These are phyloP conservation scores for Nectriaceae sp. DNA, from an alignment of 2,329 filamentous ascomycete species.

Conservation along the genomic window DNA sequence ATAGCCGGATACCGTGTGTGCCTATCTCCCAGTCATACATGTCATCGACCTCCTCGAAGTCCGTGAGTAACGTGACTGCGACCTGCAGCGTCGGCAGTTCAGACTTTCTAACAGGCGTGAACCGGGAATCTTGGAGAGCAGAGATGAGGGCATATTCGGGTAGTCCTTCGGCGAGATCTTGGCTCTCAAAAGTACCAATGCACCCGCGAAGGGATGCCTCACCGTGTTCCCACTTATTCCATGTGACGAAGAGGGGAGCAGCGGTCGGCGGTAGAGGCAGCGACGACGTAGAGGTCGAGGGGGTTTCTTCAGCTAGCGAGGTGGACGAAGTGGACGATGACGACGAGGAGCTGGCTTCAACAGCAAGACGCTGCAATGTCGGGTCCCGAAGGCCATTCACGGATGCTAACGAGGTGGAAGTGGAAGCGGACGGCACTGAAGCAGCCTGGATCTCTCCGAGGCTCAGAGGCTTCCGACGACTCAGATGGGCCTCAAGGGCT, in stretches of 20 bases:
- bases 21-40: constrained; percentile 86
- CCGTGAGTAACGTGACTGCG: constrained; percentile 78
- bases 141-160: constrained; percentile 82
- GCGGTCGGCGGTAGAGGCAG: constrained; percentile 42
- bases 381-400: constrained; percentile 38
- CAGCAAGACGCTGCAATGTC: constrained; percentile 44
- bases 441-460: constrained; percentile 70
- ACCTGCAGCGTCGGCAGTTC: constrained; percentile 63
- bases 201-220: constrained; percentile 76
- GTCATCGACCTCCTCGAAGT: constrained; percentile 76
- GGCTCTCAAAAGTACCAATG: constrained; percentile 89
- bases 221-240: constrained; percentile 67
- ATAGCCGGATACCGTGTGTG: constrained; percentile 82
- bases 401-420: not conserved
- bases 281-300: constrained; percentile 47
- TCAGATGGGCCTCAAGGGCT: constrained; percentile 73
- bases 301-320: constrained; percentile 46
- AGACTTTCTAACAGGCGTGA: constrained; percentile 52
- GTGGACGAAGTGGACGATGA: constrained; percentile 43
- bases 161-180: constrained; percentile 73
- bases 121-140: constrained; percentile 64
- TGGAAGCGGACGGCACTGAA: constrained; percentile 54
- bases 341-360: constrained; percentile 33
- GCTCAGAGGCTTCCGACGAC: constrained; percentile 65
- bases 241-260: constrained; percentile 89